Evolutionary conservation across 2,329 filamentous ascomycete species (phyloP).

Genomic region (Daldinia eschscholtzii): DNA sequence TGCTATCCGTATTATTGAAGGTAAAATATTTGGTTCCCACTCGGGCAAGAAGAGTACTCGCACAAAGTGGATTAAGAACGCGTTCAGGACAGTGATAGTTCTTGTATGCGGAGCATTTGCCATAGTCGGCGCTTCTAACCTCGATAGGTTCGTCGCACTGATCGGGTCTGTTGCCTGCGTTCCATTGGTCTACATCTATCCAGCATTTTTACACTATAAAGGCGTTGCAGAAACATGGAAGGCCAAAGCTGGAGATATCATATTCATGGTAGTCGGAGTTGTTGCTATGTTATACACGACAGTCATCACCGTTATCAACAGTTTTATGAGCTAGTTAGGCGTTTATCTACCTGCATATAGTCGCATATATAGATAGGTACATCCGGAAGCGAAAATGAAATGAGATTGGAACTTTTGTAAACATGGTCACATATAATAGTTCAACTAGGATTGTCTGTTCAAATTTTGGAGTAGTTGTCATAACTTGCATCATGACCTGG

Average conservation of each 20-base stretch:
- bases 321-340: conserved; percentile 51
- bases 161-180: conserved; percentile 82
- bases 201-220: conserved; percentile 76
- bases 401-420: conserved; percentile 10
- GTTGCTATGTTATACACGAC: conserved; percentile 81
- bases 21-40: conserved; percentile 73
- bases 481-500: background rate
- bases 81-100: conserved; percentile 69
- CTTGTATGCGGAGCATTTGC: conserved; percentile 71
- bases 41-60: conserved; percentile 74
- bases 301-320: conserved; percentile 66
- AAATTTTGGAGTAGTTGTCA: background rate
- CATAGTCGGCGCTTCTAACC: conserved; percentile 73
- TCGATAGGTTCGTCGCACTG: conserved; percentile 80
- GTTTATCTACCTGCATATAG: background rate
- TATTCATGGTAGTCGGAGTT: conserved; percentile 72
- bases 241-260: conserved; percentile 70
- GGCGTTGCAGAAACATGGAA: conserved; percentile 70
- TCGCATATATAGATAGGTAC: background rate
- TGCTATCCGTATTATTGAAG: conserved; percentile 78
- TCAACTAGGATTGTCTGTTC: conserved; percentile 15
- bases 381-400: conserved; percentile 13
- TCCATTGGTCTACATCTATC: conserved; percentile 82
- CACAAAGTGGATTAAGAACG: conserved; percentile 84
- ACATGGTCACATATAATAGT: conserved; percentile 9